A percentile compares a stretch with the other conserved stretches of the same genome.
Conservation (phyloP, 441 rosid genomes). For the Aleurites moluccanus region DNA sequence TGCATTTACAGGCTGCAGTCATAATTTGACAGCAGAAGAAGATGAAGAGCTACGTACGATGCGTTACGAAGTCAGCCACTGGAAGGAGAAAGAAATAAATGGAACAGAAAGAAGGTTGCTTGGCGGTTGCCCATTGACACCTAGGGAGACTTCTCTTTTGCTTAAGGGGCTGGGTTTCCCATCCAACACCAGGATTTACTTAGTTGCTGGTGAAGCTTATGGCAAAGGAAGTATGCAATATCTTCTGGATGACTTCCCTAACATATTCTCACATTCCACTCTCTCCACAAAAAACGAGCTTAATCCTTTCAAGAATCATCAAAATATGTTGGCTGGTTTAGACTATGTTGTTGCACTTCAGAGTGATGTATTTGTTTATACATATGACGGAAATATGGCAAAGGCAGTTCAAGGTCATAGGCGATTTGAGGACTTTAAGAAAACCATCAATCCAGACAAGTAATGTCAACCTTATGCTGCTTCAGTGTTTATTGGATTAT, state of each 20-base stretch:
- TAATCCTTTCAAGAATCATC: constrained; percentile 69
- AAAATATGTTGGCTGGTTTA: constrained; percentile 94
- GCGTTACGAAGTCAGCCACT: constrained; percentile 81
- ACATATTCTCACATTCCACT: constrained; percentile 79
- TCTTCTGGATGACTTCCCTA: constrained; percentile 64
- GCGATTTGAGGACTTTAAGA: constrained; percentile 79
- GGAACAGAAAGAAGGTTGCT: constrained; percentile 88
- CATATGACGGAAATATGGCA: constrained; percentile 97
- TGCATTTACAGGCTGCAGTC: constrained; percentile 95
- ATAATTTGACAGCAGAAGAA: constrained; percentile 73
- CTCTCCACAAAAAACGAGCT: constrained; percentile 72
- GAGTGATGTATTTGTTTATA: constrained; percentile 82
- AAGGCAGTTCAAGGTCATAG: constrained; percentile 98
- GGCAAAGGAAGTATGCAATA: constrained; percentile 82
- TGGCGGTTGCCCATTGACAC: constrained; percentile 90
- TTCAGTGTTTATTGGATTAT: background rate
- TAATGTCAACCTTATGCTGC: constrained; percentile 27
- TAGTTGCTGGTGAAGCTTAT: constrained; percentile 89
- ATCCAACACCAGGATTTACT: constrained; percentile 71
- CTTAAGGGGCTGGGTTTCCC: constrained; percentile 74
- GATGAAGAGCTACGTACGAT: constrained; percentile 71
- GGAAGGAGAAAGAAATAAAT: constrained; percentile 95
- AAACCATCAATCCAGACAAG: constrained; percentile 88
- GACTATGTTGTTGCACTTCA: constrained; percentile 87
- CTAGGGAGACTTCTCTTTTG: constrained; percentile 87